These are phyloP conservation scores for Trametes gibbosa DNA, from an alignment of 768 basidiomycete genomes.

Conservation along the genomic window DNA sequence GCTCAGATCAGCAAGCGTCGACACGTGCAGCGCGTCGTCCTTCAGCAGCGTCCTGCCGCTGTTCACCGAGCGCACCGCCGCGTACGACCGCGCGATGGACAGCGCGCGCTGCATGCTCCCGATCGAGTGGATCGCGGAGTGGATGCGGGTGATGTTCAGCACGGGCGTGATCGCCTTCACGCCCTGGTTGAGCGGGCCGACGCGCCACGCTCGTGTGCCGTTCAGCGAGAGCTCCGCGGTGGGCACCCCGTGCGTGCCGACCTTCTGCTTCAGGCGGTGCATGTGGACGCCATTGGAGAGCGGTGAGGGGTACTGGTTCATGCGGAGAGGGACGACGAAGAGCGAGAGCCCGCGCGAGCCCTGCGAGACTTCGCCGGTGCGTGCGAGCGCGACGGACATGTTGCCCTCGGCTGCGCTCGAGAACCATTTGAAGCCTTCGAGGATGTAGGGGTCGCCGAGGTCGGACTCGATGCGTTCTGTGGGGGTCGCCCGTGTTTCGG, in stretches of 20 bases:
- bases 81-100: slow-evolving; percentile 61
- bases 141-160: slow-evolving; percentile 72
- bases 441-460: slow-evolving; percentile 48
- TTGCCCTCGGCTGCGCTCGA: slow-evolving; percentile 77
- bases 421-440: slow-evolving; percentile 81
- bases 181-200: slow-evolving; percentile 58
- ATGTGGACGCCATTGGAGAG: slow-evolving; percentile 64
- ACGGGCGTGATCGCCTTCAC: slow-evolving; percentile 64
- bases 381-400: slow-evolving; percentile 65
- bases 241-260: slow-evolving; percentile 71
- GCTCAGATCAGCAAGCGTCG: slow-evolving; percentile 57
- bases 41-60: slow-evolving; percentile 46
- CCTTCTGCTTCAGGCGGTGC: slow-evolving; percentile 74
- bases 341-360: slow-evolving; percentile 69
- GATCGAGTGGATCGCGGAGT: slow-evolving; percentile 54
- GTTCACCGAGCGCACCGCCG: slow-evolving; percentile 53
- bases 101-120: slow-evolving; percentile 60
- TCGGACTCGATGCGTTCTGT: slow-evolving; percentile 30
- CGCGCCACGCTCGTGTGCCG: slow-evolving; percentile 55
- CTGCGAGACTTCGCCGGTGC: slow-evolving; percentile 50
- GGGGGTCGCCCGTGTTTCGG: slow-evolving; percentile 57
- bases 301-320: slow-evolving; percentile 41
- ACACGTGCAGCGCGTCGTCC: slow-evolving; percentile 59
- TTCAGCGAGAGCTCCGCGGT: slow-evolving; percentile 70
- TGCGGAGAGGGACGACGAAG: slow-evolving; percentile 63